Evolutionary conservation across 1,284 basidiomycete species (phyloP), one percentile per base, ranked within the genome.

Genomic region (Puccinia polysora): DNA sequence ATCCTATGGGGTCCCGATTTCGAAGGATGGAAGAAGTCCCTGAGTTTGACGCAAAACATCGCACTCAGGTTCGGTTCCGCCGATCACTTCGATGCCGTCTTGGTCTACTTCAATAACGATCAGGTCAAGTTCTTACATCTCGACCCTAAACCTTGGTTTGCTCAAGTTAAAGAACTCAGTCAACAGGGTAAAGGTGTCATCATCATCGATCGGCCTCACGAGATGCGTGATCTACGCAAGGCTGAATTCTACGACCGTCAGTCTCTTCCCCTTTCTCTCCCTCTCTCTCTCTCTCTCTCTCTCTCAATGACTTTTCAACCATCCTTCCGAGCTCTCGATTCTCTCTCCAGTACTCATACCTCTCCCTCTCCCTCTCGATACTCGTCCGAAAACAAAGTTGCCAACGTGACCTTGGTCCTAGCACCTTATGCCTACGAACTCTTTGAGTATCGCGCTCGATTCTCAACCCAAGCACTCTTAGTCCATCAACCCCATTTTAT

Each of bases 101-200:
- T 70, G 43, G 68, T 70, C 38, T 70, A 70, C 25, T 70, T 70
- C 49, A 70, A 70, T 38, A 70, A 70, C 47, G 68, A 70, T 52
- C 68, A 70, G 30, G 58, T 62, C 38, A 70, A 70, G 36, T 70
- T 70, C 45, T 43, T 60, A 8, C 58, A 62, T n/a, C 50, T 70
- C 30, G 68, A 70, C 34, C 59, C 68, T 40, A 62, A 62, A 62
- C 68, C 68, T 23, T 70, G 68, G 68, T 70, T 70, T 45, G 58
- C 58, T 23, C 40, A 70, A 28, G 50, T 70, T 25, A 62, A 60
- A 70, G 58, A 70, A 40, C 58, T 70, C 3, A 62, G 56, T 30
- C 38, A 45, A 14, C 40, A 62, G 20, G 68, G 68, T 12, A 52
- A 62, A 38, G 68, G 68, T 14, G 68, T 70, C 43, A 30, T 70